Evolutionary conservation across 805 yeast genomes (phyloP).

Genomic region (Saccharomycopsis synnaedendra): DNA sequence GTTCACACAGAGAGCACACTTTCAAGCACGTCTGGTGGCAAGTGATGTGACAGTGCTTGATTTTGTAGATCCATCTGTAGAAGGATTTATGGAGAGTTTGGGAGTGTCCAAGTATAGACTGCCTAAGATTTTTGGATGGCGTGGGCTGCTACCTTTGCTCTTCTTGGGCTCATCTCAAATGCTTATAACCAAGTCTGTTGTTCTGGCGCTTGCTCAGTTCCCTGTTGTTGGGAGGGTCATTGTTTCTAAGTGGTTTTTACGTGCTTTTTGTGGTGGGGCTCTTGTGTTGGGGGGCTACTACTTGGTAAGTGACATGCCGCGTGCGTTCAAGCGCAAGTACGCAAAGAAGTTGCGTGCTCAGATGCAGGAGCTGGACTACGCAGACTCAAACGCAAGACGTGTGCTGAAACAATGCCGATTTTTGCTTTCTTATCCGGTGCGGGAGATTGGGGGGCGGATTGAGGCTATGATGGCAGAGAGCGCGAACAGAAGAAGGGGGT

Average conservation of each 20-base stretch:
- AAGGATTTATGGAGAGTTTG: conserved; percentile 37
- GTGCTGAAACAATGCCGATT: conserved; percentile 72
- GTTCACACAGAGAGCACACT: conserved; percentile 70
- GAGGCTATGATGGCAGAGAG: conserved; percentile 56
- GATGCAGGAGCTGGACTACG: conserved; percentile 42
- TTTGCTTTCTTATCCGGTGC: conserved; percentile 70
- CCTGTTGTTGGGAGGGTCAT: conserved; percentile 2
- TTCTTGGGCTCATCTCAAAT: conserved; percentile 21
- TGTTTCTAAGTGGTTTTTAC: conserved; percentile 7
- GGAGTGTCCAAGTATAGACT: background rate
- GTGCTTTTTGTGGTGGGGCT: conserved; percentile 33
- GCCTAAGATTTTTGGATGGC: conserved; percentile 19
- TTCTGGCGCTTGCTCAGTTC: conserved; percentile 20
- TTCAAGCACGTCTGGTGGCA: conserved; percentile 43
- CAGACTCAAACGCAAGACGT: conserved; percentile 66
- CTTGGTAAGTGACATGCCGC: conserved; percentile 70
- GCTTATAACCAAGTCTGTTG: conserved; percentile 14
- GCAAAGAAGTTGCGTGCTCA: conserved; percentile 59
- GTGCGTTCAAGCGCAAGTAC: conserved; percentile 77
- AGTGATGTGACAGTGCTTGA: conserved; percentile 57
- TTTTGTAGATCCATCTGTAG: conserved; percentile 67
- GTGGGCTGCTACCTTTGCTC: conserved; percentile 22
- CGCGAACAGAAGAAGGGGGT: conserved; percentile 42
- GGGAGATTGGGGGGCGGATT: conserved; percentile 65
- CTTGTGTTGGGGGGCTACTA: conserved; percentile 48